These are phyloP conservation scores for Yamadazyma scolyti DNA, from an alignment of 805 yeast species.

Conservation along the genomic window DNA sequence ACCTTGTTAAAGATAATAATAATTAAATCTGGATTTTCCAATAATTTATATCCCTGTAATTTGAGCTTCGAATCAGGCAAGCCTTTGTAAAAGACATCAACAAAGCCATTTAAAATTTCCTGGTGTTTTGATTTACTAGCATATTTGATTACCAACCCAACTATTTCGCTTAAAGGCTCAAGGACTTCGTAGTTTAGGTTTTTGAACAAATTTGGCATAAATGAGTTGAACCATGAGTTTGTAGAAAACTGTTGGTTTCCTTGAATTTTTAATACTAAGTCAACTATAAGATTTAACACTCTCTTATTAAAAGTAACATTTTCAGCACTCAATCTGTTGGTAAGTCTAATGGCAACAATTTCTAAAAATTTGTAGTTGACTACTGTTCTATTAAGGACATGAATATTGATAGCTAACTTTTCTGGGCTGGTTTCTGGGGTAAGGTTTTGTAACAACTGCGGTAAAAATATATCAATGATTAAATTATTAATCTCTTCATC, in stretches of 20 bases:
- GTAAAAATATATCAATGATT: slow-evolving; percentile 23
- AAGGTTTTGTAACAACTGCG: slow-evolving; percentile 19
- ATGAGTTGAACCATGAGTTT: slow-evolving; percentile 40
- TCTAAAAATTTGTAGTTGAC: slow-evolving; percentile 43
- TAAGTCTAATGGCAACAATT: slow-evolving; percentile 38
- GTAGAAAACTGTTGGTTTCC: slow-evolving; percentile 29
- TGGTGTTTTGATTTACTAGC: slow-evolving; percentile 44
- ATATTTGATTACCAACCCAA: slow-evolving; percentile 39
- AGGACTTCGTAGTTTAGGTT: no score
- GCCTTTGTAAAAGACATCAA: slow-evolving; percentile 30
- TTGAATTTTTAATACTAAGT: slow-evolving; percentile 27
- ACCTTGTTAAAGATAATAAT: slow-evolving; percentile 43
- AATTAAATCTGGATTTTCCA: slow-evolving; percentile 24
- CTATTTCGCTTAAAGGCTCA: slow-evolving; percentile 38
- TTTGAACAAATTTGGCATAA: slow-evolving; percentile 18
- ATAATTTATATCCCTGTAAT: slow-evolving; percentile 13
- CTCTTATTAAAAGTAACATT: slow-evolving; percentile 3
- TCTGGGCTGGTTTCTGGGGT: slow-evolving; percentile 15
- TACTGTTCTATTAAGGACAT: slow-evolving; percentile 13
- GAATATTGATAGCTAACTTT: slow-evolving; percentile 18
- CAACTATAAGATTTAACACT: slow-evolving; percentile 19
- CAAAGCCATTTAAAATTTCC: slow-evolving; percentile 35
- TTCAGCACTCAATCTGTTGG: slow-evolving; percentile 29
- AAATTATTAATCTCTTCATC: slow-evolving; percentile 9
- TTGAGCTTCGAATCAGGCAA: slow-evolving; percentile 7